Evolutionary conservation across 352 stramenopile species (phyloP).

Genomic region (Phytophthora vignae): DNA sequence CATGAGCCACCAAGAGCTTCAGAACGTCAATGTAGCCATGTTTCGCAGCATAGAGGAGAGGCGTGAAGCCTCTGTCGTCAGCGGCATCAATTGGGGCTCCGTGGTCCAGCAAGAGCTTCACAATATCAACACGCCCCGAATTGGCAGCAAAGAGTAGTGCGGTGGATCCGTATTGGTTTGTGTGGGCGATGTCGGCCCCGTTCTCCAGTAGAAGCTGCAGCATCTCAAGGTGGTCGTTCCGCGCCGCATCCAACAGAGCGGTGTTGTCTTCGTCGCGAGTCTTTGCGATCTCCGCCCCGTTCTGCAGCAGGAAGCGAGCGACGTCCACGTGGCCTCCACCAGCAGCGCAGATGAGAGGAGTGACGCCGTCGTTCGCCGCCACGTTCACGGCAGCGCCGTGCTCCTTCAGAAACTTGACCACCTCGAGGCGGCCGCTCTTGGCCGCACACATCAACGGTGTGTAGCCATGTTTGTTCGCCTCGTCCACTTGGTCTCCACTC

Average conservation of each 20-base stretch:
- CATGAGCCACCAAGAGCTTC: neutral
- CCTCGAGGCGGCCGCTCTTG: slow-evolving; percentile 3
- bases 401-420: slow-evolving; percentile 3
- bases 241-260: too few species aligned
- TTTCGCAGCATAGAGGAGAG: neutral
- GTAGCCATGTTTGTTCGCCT: neutral
- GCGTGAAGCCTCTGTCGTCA: neutral
- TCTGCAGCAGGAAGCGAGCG: too few species aligned
- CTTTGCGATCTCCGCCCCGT: too few species aligned
- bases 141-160: slow-evolving; percentile 20
- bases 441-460: slow-evolving; percentile 7
- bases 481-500: neutral
- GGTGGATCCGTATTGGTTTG: neutral
- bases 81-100: neutral
- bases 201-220: too few species aligned
- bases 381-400: slow-evolving; percentile 1
- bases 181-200: too few species aligned
- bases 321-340: too few species aligned
- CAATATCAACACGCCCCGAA: slow-evolving; percentile 10
- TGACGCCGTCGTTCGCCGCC: too few species aligned
- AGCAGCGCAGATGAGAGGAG: too few species aligned
- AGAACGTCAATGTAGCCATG: slow-evolving; percentile 10
- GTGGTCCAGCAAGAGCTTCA: slow-evolving; percentile 12
- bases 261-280: too few species aligned
- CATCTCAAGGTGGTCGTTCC: too few species aligned